Conservation (phyloP, 2,329 filamentous ascomycete species). For the Helminthosporium solani region DNA sequence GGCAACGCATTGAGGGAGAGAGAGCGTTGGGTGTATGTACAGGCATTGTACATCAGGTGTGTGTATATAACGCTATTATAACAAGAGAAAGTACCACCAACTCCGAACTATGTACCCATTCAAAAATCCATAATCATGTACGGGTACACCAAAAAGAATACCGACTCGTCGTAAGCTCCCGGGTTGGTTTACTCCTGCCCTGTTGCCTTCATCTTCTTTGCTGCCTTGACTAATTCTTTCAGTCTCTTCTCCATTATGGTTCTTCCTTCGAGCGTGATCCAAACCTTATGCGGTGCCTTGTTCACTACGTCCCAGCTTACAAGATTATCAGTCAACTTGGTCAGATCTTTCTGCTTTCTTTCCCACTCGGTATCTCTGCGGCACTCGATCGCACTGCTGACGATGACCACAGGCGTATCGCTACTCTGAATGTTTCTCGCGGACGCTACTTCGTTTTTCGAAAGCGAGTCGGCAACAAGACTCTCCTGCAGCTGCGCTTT, state of each 20-base stretch:
- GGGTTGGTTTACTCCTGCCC: neutral
- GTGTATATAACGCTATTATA: neutral
- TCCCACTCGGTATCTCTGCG: conserved; percentile 72
- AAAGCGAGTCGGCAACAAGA: conserved; percentile 80
- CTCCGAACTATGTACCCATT: neutral
- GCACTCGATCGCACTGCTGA: conserved; percentile 77
- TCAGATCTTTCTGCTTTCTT: conserved; percentile 80
- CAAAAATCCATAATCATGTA: neutral
- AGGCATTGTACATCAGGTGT: neutral
- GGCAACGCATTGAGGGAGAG: neutral
- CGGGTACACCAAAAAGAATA: neutral
- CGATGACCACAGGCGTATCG: conserved; percentile 73
- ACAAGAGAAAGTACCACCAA: neutral
- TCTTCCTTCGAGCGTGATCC: conserved; percentile 72
- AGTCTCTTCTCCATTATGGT: conserved; percentile 77
- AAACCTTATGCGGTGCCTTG: conserved; percentile 82
- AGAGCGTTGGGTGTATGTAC: neutral
- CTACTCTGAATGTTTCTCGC: conserved; percentile 76
- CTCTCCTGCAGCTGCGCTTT: conserved; percentile 93
- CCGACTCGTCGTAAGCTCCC: neutral
- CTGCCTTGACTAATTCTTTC: conserved; percentile 61
- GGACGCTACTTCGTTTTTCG: conserved; percentile 76
- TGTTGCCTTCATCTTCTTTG: conserved; percentile 12
- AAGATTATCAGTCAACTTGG: conserved; percentile 75
- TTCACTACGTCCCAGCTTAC: conserved; percentile 84